A percentile compares a stretch with the other conserved stretches of the same genome.
phyloP scores from a whole-genome alignment of 805 yeast genomes.

The Pachysolen tannophilus region DNA sequence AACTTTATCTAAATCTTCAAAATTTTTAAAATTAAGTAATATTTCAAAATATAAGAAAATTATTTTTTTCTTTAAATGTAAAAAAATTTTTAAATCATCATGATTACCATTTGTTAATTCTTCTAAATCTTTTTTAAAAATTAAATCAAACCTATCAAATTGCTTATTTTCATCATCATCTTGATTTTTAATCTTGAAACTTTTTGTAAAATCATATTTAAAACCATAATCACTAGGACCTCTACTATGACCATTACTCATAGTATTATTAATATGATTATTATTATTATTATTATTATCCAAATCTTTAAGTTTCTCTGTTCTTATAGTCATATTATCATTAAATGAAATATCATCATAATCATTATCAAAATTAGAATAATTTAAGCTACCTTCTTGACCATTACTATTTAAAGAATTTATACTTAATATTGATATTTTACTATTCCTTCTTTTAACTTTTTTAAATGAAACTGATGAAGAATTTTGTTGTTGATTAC shows the following conservation, averaged over 20 bases:
- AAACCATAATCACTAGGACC: slow-evolving; percentile 1
- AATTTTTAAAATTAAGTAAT: slow-evolving; percentile 2
- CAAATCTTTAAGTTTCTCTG: too few species aligned
- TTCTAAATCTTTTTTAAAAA: too few species aligned
- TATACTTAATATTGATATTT: too few species aligned
- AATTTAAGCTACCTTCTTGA: background rate
- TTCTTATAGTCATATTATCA: too few species aligned
- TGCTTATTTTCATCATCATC: background rate
- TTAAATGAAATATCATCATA: slow-evolving; percentile 1
- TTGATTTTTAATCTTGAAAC: background rate
- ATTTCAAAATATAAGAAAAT: background rate
- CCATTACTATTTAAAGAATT: background rate
- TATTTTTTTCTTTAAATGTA: slow-evolving; percentile 1
- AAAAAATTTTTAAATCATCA: slow-evolving; percentile 6
- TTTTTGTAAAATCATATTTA: slow-evolving; percentile 6
- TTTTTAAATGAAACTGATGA: too few species aligned
- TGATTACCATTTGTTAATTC: too few species aligned
- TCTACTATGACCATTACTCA: too few species aligned
- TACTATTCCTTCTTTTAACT: too few species aligned
- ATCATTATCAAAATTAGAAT: background rate
- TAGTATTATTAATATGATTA: too few species aligned
- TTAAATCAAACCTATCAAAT: too few species aligned
- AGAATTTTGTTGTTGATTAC: too few species aligned
- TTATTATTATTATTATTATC: too few species aligned
- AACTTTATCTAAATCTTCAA: slow-evolving; percentile 4